Evolutionary conservation across 1,284 basidiomycete species (phyloP), one percentile per base, ranked within the genome.

Genomic region (Leccinum olivaceoglutinosum): DNA sequence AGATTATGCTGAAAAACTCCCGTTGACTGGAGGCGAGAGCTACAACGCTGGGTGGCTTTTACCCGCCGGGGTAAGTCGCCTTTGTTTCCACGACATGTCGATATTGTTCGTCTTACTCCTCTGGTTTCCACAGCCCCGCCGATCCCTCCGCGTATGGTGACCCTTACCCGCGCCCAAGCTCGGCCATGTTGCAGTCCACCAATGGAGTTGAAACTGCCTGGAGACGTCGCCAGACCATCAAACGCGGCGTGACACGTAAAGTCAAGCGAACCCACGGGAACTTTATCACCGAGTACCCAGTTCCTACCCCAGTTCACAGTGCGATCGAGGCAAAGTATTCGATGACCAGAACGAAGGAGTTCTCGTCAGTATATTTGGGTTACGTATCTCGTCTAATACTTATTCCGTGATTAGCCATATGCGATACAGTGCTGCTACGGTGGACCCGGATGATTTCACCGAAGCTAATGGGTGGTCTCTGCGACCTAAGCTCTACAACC

Each of bases 191-290:
- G 0, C 82, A 82, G 32, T 81, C 82, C 7, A 86, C 85, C n/a
- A 82, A 78, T 63, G 88, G 87, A 59, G 83, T 82, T 44, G 88
- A 92, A 64, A 84, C 81, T 59, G 87, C 87, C n/a, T 92, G 91
- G 91, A 82, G 90, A 70, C 86, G 90, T 62, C 87, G 93, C 60
- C 93, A 96, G 75, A 94, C 92, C n/a, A 92, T 94, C 77, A 92
- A 92, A 73, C 90, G 93, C 62, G 93, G 92, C 68, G 90, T 93
- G 14, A 94, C 92, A n/a, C 92, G 92, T 68, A 93, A 92, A 73
- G 90, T 98, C 78, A 93, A 94, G 76, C 88, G 98, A 67, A 96
- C 93, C 2, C 83, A 92, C 61, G 94, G 94, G 64, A 93, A 96
- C 72, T 96, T 94, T 78, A 90, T 96, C 73, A 83, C 88, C 53